Conservation (phyloP, 1,284 basidiomycete genomes). For the Mycena citricolor region DNA sequence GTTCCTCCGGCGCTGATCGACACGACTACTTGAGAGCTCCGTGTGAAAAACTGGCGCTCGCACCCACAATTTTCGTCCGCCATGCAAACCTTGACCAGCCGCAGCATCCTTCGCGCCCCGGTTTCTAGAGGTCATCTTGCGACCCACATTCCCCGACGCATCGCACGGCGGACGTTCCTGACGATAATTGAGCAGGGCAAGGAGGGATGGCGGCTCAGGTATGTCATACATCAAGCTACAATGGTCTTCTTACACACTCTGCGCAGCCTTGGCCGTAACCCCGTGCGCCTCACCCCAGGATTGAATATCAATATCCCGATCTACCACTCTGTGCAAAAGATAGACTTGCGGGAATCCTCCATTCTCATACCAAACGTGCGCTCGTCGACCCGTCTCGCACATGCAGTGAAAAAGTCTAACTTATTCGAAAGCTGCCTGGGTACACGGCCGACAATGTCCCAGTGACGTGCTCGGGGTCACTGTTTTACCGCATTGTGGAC, state of each 20-base stretch:
- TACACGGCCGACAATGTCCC: slow-evolving; percentile 57
- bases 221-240: slow-evolving; percentile 12
- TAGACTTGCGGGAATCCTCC: slow-evolving; percentile 50
- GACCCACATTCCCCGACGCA: too few relatives aligned
- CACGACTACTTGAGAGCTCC: too few relatives aligned
- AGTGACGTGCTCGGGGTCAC: slow-evolving; percentile 47
- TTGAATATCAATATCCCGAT: slow-evolving; percentile 45
- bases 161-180: slow-evolving; percentile 33
- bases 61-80: too few relatives aligned
- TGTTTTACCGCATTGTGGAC: slow-evolving; percentile 49
- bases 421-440: slow-evolving; percentile 38
- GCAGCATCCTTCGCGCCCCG: too few relatives aligned
- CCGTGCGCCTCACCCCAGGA: slow-evolving; percentile 43
- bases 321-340: slow-evolving; percentile 41
- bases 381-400: background rate
- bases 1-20: too few relatives aligned
- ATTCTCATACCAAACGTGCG: slow-evolving; percentile 42
- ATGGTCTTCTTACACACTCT: background rate
- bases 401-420: background rate
- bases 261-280: slow-evolving; percentile 42
- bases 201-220: slow-evolving; percentile 50
- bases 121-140: too few relatives aligned
- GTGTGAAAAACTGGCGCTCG: too few relatives aligned
- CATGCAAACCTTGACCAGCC: too few relatives aligned
- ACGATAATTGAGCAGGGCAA: slow-evolving; percentile 51